Base-by-base conservation (phyloP, 1,139 yeast species). In the Kodamaea derodonti region DNA sequence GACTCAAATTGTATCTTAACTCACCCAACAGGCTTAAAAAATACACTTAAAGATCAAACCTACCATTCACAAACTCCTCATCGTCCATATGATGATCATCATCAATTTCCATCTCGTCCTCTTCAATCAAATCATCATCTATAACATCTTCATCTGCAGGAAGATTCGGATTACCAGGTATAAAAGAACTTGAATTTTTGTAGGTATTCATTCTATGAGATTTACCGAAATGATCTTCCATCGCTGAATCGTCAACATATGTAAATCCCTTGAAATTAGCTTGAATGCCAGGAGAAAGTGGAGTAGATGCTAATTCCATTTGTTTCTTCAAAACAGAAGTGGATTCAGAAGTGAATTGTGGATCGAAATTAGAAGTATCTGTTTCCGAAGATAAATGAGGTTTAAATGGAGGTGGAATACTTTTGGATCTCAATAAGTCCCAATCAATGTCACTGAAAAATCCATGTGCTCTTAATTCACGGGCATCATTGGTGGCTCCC, bases 181-280 rank as follows among this genome's bases (percentile, higher is more conserved):
- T 80, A 47, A 84, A 77, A 2, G 88, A 80, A 4, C 88, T 88
- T 14, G 78, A 78, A 36, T 77, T 80, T 43, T 69, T 73, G 51
- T 65, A 75, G 1, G 75, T 59, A 42, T 66, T 69, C 41, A 69
- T 65, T 36, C 74, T 54, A 45, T 62, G 68, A 14, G 69, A 62
- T 51, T 65, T 64, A 33, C 72, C 69, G 45, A 83, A 82, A 56
- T 84, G 87, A 48, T 87, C 95, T 49, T 87, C 95, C 71, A 90
- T 80, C 17, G 94, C 77, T n/a, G 94, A 84, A 46, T 85, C 97
- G 54, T 88, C 97, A 31, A 92, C 97, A 59, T 85, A 92, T 0
- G 97, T 90, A 57, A 90, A 90, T 1, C 97, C 97, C 52, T 87
- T 86, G 62, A 92, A 92, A 54, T 88, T 88, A 35, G 95, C 97